These are phyloP conservation scores for Exsudoporus frostii DNA, from an alignment of 768 basidiomycete genomes.

Conservation along the genomic window DNA sequence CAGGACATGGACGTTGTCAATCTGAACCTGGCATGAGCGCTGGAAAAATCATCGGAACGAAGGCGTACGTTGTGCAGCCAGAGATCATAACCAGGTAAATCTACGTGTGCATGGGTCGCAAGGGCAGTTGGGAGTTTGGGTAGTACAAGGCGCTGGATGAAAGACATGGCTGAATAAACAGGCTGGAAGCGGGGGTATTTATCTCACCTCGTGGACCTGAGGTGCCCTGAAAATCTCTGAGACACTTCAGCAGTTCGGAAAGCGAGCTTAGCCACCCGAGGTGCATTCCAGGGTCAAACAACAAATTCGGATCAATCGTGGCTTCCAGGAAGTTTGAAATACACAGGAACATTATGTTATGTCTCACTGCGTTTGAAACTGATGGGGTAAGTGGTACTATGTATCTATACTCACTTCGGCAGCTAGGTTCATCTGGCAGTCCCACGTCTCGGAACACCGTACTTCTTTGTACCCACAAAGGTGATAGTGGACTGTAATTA, in stretches of 20 bases:
- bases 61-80: conserved; percentile 17
- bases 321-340: background rate
- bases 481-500: background rate
- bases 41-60: background rate
- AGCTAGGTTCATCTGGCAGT: background rate
- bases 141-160: conserved; percentile 13
- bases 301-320: background rate
- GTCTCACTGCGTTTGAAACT: background rate
- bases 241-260: background rate
- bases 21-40: conserved; percentile 2
- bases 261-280: background rate
- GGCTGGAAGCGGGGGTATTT: background rate
- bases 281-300: background rate
- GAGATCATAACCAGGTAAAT: conserved; percentile 23
- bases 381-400: background rate
- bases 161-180: conserved; percentile 10
- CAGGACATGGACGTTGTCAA: conserved; percentile 22
- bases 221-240: background rate
- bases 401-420: background rate
- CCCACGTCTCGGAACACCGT: background rate
- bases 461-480: background rate
- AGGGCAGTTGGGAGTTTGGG: conserved; percentile 19
- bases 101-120: conserved; percentile 5
- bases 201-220: background rate
- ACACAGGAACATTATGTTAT: background rate